Evolutionary conservation across 164 flowering plant species (phyloP).

Genomic region (Stephania japonica): DNA sequence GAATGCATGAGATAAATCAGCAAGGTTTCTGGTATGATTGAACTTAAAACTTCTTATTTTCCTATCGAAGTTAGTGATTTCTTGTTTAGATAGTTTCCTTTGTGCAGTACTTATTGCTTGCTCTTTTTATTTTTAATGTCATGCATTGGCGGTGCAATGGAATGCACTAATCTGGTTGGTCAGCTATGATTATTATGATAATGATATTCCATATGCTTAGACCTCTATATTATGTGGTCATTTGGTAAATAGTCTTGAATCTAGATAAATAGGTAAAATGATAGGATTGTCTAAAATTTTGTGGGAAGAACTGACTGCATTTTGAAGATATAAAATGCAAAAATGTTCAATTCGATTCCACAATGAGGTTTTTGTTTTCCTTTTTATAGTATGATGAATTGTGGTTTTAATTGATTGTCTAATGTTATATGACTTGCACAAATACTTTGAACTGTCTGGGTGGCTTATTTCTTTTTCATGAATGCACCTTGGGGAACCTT

Average conservation of each 20-base stretch:
- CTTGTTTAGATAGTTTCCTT: not conserved
- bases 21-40: not conserved
- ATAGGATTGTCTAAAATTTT: not conserved
- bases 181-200: not conserved
- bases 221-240: too few relatives aligned
- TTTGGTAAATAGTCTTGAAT: not conserved
- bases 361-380: too few relatives aligned
- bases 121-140: not conserved
- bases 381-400: not conserved
- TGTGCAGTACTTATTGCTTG: not conserved
- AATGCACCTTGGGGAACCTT: not conserved
- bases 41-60: not conserved
- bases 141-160: not conserved
- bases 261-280: not conserved
- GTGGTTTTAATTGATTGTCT: too few relatives aligned
- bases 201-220: too few relatives aligned
- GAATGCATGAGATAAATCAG: not conserved
- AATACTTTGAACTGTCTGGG: not conserved
- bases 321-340: not conserved
- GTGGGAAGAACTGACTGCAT: not conserved
- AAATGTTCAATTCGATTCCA: not conserved
- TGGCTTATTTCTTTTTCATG: not conserved
- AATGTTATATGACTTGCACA: not conserved
- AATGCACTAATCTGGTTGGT: not conserved
- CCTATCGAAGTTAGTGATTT: not conserved